Evolutionary conservation across 1,284 basidiomycete genomes (phyloP), one percentile per base, ranked within the genome.

Genomic region (Irpex rosettiformis): DNA sequence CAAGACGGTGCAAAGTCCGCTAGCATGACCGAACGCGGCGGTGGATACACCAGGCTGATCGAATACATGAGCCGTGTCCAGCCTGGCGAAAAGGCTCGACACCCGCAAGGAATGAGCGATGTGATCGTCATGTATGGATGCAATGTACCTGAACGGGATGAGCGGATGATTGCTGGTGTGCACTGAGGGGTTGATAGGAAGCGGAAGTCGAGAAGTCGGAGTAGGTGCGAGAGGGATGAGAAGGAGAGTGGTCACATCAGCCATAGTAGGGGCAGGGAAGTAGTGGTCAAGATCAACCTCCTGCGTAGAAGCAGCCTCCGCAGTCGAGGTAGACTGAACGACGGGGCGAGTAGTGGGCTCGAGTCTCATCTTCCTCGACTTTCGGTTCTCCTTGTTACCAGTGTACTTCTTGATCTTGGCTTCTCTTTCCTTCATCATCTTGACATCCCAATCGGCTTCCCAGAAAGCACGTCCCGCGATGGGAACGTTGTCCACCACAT

Each of bases 151-250:
- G 3, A 88, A 69, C 0, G 86, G 86, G 3, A 89, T 75, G 11
- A 91, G 75, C 0, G 73, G 71, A 60, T 78, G 70, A 62, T 69
- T 28, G 43, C 66, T 56, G 25, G 62, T 61, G 54, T 67, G 61
- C 16, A 64, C 56, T 30, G 65, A 47, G 28, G 74, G 67, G 56
- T 72, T 68, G 27, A 69, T 61, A 13, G 79, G 70, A 56, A 90
- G 76, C 1, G 88, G 88, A n/a, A 82, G 70, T 22, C 84, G 83
- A 3, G 78, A 70, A 0, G 84, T 83, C 3, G 87, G 84, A 3
- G 86, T 87, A 0, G 89, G 88, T 0, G 85, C 86, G 56, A 92
- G 80, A 56, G 89, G 89, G 49, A 92, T 80, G 58, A 89, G 79
- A 52, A 92, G 80, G 64, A 79, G 78, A 3, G 89, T 89, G 8